Base-by-base conservation (phyloP, 1,284 basidiomycete genomes). In the Psilocybe mexicana region DNA sequence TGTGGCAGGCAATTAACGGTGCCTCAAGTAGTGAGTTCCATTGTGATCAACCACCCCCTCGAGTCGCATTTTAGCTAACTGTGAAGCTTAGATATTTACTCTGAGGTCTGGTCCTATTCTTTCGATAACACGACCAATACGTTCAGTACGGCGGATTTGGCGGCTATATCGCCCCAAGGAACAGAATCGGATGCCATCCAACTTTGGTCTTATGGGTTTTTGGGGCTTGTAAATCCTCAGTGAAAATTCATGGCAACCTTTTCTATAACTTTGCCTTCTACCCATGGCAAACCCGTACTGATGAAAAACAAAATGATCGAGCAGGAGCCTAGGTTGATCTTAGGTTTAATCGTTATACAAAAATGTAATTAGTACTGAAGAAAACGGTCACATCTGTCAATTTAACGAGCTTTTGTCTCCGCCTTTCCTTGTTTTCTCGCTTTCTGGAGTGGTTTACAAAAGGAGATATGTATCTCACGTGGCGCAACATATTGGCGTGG, bases 121-220 rank as follows among this genome's bases (percentile, higher is more conserved):
- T 69, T 66, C 51, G 58, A 67, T 52, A 62, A 65, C 42, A 46
- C 50, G 8, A 66, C 68, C 8, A 61, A 63, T 23, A 38, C 43
- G 44, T 69, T 68, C 55, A 57, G 58, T n/a, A 63, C 67, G 26
- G 67, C 67, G 7, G 66, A 69, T 58, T 52, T 68, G 26, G 65
- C 67, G 11, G 54, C 60, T 18, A 44, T 68, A 49, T 67, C 67
- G 25, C 63, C 62, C 33, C 57, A 54, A 35, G 65, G 68, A 3
- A 66, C 65, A 3, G 67, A 69, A 57, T 66, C 68, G 10, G 68
- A 69, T 55, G 68, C 68, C 14, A 69, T 68, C 42, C 68, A 68
- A 54, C 52, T 69, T 10, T 69, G 68, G 68, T 68, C 68, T 18
- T 69, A 68, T 57, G 68, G 67, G 7, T 68, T 68, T 55, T 60